Evolutionary conservation across 2,329 filamentous ascomycete genomes (phyloP).

Genomic region (Davidsoniella virescens): DNA sequence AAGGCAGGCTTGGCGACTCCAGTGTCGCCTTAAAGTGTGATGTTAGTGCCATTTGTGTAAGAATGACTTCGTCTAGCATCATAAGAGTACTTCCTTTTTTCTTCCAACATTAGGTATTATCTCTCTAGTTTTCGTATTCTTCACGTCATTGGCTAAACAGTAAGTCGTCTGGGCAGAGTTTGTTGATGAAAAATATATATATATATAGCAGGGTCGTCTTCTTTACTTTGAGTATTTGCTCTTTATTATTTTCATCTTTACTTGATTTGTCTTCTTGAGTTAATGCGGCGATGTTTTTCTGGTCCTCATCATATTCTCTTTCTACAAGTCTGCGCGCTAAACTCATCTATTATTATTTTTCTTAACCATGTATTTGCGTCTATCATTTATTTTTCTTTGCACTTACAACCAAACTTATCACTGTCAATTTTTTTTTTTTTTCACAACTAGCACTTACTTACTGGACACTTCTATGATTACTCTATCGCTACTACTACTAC

Average conservation of each 20-base stretch:
- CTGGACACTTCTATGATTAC: not conserved
- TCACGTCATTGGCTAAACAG: too few relatives aligned
- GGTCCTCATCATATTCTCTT: conserved; percentile 9
- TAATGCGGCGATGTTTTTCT: too few relatives aligned
- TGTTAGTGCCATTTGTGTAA: too few relatives aligned
- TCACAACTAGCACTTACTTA: not conserved
- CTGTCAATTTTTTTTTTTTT: too few relatives aligned
- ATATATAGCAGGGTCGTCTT: not conserved
- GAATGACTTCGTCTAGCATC: too few relatives aligned
- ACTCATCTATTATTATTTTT: conserved; percentile 1
- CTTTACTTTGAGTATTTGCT: not conserved
- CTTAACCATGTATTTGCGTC: not conserved
- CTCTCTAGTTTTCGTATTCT: too few relatives aligned
- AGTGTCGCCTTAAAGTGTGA: conserved; percentile 2
- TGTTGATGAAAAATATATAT: too few relatives aligned
- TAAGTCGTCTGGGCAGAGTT: too few relatives aligned
- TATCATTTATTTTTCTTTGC: not conserved
- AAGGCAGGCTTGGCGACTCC: conserved; percentile 8
- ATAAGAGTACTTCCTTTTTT: too few relatives aligned
- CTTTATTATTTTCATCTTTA: conserved; percentile 1
- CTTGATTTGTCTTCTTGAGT: too few relatives aligned
- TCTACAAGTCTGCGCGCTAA: not conserved
- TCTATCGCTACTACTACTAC: conserved; percentile 5
- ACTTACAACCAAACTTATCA: too few relatives aligned
- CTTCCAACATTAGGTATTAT: too few relatives aligned